Conservation (phyloP, 306 rosid genomes). For the Rosa rugosa region DNA sequence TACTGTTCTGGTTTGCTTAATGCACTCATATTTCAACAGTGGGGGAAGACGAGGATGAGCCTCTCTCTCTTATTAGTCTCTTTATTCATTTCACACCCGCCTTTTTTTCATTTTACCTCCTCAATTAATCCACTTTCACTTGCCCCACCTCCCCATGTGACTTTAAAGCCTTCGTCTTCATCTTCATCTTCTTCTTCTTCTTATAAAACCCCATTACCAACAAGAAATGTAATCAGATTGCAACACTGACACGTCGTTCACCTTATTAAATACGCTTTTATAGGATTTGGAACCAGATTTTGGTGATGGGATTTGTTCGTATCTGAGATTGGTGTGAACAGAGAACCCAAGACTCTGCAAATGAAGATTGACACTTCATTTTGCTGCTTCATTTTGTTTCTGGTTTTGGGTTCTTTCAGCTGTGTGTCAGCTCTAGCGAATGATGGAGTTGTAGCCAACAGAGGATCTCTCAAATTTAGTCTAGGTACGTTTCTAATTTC, state of each 20-base stretch:
- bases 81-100: slow-evolving; percentile 52
- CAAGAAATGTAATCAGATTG: slow-evolving; percentile 25
- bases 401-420: slow-evolving; percentile 39
- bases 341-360: neutral
- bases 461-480: slow-evolving; percentile 34
- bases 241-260: neutral
- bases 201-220: slow-evolving; percentile 20
- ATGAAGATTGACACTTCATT: slow-evolving; percentile 49
- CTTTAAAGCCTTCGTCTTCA: neutral
- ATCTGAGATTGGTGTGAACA: slow-evolving; percentile 25
- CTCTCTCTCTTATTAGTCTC: neutral
- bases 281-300: slow-evolving; percentile 15
- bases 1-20: slow-evolving; percentile 33
- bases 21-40: slow-evolving; percentile 14
- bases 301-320: slow-evolving; percentile 42
- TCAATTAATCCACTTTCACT: slow-evolving; percentile 18
- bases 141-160: slow-evolving; percentile 64
- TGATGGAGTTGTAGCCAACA: slow-evolving; percentile 29
- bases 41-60: neutral
- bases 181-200: neutral
- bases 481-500: slow-evolving; percentile 49
- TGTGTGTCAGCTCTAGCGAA: slow-evolving; percentile 50
- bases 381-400: slow-evolving; percentile 32
- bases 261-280: slow-evolving; percentile 1
- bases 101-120: slow-evolving; percentile 38